Evolutionary conservation across 2,329 filamentous ascomycete species (phyloP), one percentile per base, ranked within the genome.

Genomic region (Akanthomyces dipterigenus): DNA sequence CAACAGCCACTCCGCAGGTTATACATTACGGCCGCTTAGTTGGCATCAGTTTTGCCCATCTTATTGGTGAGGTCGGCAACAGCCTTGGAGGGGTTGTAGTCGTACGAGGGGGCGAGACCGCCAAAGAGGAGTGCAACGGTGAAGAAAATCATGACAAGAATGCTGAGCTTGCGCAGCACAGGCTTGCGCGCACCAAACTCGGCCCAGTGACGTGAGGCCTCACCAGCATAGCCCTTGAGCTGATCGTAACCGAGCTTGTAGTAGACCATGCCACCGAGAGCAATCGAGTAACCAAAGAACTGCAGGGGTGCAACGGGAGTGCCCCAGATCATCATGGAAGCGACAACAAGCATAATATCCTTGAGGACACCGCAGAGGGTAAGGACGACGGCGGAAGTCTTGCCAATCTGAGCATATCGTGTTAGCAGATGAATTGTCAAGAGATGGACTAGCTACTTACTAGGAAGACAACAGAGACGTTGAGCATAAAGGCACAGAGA

Each of bases 291-390:
- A 67, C 90, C 90, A 72, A 93, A 92, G 73, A 89, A 88, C 79
- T 95, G 90, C 62, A 93, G 83, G 61, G 78, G 78, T 18, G 88
- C 85, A 65, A 93, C 87, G 58, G 87, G 84, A 64, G 90, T 90
- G 68, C 85, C 84, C 88, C 90, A 93, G 75, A 93, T 90, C 66
- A 90, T 75, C 85, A 93, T 91, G 64, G 89, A 92, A 50, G 88
- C 88, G 57, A 80, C 79, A 63, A 95, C 90, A 55, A 95, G 87
- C 70, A 95, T 82, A 62, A 95, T 90, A 75, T 95, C 90, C 82
- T 95, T 95, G 65, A 95, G 85, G 43, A 95, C 90, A 79, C 91
- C 90, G 71, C 89, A 93, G 53, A 95, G 87, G 38, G 91, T 95
- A 70, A 95, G 87, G 68, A 93, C 88, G 60, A 95, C 87, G 57